Evolutionary conservation across 192 early-diverging fungal species (phyloP).

Genomic region (Entophlyctis luteolus): DNA sequence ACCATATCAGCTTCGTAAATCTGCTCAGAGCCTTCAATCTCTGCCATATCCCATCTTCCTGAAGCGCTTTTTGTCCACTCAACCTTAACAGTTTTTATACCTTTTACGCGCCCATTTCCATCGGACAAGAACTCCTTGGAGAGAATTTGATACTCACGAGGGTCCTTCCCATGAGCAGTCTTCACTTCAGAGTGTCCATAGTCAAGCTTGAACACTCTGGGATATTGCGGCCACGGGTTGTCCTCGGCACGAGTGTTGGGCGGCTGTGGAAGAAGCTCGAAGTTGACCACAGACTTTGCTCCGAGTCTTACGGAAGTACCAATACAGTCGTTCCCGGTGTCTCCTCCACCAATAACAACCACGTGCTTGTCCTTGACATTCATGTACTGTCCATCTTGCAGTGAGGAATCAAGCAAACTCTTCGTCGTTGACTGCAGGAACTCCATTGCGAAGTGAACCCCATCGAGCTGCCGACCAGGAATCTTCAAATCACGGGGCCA

Average conservation of each 20-base stretch:
- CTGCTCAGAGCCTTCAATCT: slow-evolving; percentile 79
- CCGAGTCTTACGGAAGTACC: slow-evolving; percentile 89
- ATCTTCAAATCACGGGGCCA: slow-evolving; percentile 95
- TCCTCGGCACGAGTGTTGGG: slow-evolving; percentile 74
- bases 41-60: slow-evolving; percentile 82
- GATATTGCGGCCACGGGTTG: slow-evolving; percentile 98
- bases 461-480: slow-evolving; percentile 77
- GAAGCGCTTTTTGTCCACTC: slow-evolving; percentile 85
- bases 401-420: slow-evolving; percentile 73
- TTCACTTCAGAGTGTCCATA: slow-evolving; percentile 94
- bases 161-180: slow-evolving; percentile 86
- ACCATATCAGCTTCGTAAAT: slow-evolving; percentile 88
- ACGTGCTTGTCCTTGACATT: slow-evolving; percentile 89
- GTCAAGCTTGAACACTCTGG: slow-evolving; percentile 91
- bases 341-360: slow-evolving; percentile 96
- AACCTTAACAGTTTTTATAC: slow-evolving; percentile 91
- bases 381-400: slow-evolving; percentile 71
- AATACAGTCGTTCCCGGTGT: slow-evolving; percentile 96
- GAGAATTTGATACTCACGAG: slow-evolving; percentile 89
- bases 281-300: slow-evolving; percentile 85
- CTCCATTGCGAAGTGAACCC: slow-evolving; percentile 99
- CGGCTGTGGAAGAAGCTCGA: slow-evolving; percentile 95
- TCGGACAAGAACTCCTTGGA: slow-evolving; percentile 93
- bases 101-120: slow-evolving; percentile 73
- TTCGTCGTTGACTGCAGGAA: slow-evolving; percentile 89